Conservation (phyloP, 305 asterid species). For the Fraxinus angustifolia region DNA sequence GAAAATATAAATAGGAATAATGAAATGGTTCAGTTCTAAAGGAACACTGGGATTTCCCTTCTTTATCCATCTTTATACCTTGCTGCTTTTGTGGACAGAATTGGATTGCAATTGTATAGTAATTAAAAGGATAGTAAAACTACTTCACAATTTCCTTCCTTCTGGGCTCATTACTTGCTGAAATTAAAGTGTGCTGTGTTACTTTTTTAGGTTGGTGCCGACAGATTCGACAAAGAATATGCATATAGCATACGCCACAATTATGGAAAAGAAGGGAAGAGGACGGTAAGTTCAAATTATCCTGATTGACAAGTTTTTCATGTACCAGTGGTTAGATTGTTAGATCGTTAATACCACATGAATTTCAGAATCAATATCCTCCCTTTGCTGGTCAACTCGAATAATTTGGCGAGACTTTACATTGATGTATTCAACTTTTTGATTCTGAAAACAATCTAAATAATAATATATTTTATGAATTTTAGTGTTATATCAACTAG, state of each 20-base stretch:
- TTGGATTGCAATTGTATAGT: background rate
- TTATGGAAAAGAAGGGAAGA: constrained; percentile 98
- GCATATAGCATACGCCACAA: constrained; percentile 84
- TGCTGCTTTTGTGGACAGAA: background rate
- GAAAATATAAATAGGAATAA: background rate
- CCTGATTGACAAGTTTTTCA: constrained; percentile 9
- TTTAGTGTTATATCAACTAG: background rate
- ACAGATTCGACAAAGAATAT: constrained; percentile 94
- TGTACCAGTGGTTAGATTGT: constrained; percentile 7
- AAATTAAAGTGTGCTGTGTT: constrained; percentile 16
- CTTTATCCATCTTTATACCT: background rate
- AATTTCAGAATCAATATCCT: background rate
- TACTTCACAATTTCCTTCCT: constrained; percentile 1
- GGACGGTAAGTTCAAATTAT: constrained; percentile 62
- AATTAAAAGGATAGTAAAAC: background rate
- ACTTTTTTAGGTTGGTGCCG: constrained; percentile 75
- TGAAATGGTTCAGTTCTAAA: background rate
- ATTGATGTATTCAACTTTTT: background rate
- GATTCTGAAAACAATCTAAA: background rate
- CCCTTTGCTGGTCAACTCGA: background rate
- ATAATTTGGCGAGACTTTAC: background rate
- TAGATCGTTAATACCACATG: constrained; percentile 9
- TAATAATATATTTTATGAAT: background rate
- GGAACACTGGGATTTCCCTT: background rate
- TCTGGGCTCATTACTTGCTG: constrained; percentile 15